These are phyloP conservation scores for Lachancea meyersii DNA, from an alignment of 805 yeast genomes.

Conservation along the genomic window DNA sequence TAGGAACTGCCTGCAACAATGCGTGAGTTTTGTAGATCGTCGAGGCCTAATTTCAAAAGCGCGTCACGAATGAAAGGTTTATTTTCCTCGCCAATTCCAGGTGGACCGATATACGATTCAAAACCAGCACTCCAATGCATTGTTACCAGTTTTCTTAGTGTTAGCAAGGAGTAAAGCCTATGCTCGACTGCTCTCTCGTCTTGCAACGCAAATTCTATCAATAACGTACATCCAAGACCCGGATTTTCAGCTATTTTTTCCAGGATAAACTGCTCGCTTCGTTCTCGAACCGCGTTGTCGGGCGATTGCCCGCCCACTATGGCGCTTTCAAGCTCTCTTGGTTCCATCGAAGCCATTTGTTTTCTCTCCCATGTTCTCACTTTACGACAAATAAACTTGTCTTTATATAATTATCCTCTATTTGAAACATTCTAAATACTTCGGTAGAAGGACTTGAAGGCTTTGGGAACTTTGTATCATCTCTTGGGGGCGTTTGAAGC, in stretches of 20 bases:
- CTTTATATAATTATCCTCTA: background rate
- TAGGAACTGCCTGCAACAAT: constrained; percentile 63
- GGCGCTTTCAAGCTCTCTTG: constrained; percentile 14
- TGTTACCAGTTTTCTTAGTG: constrained; percentile 62
- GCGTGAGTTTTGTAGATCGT: constrained; percentile 47
- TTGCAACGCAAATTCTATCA: constrained; percentile 40
- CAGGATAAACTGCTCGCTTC: constrained; percentile 48
- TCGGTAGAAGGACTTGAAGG: background rate
- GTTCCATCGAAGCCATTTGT: background rate
- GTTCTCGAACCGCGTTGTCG: constrained; percentile 46
- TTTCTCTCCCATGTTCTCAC: background rate
- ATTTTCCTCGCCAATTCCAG: constrained; percentile 42
- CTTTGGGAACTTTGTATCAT: no score
- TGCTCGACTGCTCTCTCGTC: constrained; percentile 29
- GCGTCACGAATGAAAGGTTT: constrained; percentile 47
- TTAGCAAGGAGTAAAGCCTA: constrained; percentile 60
- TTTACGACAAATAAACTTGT: no score
- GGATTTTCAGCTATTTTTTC: constrained; percentile 43
- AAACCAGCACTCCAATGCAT: constrained; percentile 81
- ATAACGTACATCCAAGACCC: constrained; percentile 37
- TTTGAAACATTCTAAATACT: background rate
- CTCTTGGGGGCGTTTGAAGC: no score
- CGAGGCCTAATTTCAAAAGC: constrained; percentile 42
- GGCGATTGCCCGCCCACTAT: constrained; percentile 36
- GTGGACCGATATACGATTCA: constrained; percentile 63